A percentile compares a stretch with the other conserved stretches of the same genome.
These are phyloP conservation scores for Fusarium luffae DNA, from an alignment of 2,329 filamentous ascomycete species.

Conservation along the genomic window DNA sequence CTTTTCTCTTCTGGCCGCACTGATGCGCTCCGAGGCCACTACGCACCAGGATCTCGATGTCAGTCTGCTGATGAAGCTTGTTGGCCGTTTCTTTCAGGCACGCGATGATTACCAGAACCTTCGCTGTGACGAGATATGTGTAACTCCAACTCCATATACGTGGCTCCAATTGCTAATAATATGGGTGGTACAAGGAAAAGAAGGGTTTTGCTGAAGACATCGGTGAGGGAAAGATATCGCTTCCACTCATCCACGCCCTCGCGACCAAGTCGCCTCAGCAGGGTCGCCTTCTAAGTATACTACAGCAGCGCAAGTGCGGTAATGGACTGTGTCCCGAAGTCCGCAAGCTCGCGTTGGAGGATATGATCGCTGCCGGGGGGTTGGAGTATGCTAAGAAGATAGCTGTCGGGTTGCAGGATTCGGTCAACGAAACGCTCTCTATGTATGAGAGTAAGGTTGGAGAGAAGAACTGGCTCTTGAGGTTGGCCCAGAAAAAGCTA, in stretches of 20 bases:
- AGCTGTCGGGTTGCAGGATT: background rate
- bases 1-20: background rate
- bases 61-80: background rate
- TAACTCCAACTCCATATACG: background rate
- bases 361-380: background rate
- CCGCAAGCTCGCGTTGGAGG: background rate
- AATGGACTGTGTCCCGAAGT: background rate
- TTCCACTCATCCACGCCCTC: background rate
- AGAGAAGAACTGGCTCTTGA: background rate
- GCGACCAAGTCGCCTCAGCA: background rate
- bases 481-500: background rate
- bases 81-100: background rate
- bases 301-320: background rate
- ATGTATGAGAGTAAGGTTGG: background rate
- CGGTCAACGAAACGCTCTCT: background rate
- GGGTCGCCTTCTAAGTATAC: background rate
- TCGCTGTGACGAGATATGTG: background rate
- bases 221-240: background rate
- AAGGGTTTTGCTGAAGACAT: background rate
- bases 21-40: background rate
- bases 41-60: background rate
- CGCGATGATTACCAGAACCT: background rate
- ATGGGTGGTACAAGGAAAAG: background rate
- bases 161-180: background rate
- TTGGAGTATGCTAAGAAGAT: background rate